phyloP scores from a whole-genome alignment of 2,329 filamentous ascomycete species.

The Whalleya microplaca region DNA sequence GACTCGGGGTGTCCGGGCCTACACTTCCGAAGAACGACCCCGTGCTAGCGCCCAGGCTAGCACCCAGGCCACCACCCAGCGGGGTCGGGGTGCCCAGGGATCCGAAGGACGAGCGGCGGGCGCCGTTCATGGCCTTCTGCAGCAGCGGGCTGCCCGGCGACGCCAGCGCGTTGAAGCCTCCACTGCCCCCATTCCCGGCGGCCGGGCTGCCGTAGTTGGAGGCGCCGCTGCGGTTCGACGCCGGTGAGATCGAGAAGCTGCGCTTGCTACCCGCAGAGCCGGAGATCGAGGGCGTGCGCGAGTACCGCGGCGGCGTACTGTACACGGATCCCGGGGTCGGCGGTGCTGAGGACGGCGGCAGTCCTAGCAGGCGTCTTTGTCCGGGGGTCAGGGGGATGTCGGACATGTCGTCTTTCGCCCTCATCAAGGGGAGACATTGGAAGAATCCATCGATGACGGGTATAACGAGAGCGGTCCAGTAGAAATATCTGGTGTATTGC shows the following conservation, averaged over 20 bases:
- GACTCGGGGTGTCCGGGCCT: slow-evolving; percentile 70
- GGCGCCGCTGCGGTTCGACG: slow-evolving; percentile 62
- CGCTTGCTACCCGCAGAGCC: slow-evolving; percentile 64
- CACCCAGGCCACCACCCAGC: slow-evolving; percentile 58
- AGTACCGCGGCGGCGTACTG: slow-evolving; percentile 86
- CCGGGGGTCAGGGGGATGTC: slow-evolving; percentile 92
- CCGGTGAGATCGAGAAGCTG: slow-evolving; percentile 61
- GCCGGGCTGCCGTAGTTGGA: slow-evolving; percentile 35
- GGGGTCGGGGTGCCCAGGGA: slow-evolving; percentile 58
- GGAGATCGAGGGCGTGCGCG: slow-evolving; percentile 69
- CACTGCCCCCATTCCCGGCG: slow-evolving; percentile 33
- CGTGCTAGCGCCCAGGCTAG: slow-evolving; percentile 42
- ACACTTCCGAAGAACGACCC: slow-evolving; percentile 54
- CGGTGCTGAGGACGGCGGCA: slow-evolving; percentile 66
- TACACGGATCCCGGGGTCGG: slow-evolving; percentile 74
- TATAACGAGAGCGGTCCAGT: slow-evolving; percentile 55
- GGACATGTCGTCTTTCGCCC: slow-evolving; percentile 73
- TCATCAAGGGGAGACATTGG: slow-evolving; percentile 73
- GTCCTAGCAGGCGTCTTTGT: slow-evolving; percentile 82
- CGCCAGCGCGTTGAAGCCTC: slow-evolving; percentile 30
- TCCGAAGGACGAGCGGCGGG: slow-evolving; percentile 66
- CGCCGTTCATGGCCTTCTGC: slow-evolving; percentile 65
- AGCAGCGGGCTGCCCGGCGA: slow-evolving; percentile 63
- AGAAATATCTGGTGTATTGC: slow-evolving; percentile 48
- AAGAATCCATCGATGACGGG: slow-evolving; percentile 72